Conservation (phyloP, 257 asterid species). For the Vinca minor region DNA sequence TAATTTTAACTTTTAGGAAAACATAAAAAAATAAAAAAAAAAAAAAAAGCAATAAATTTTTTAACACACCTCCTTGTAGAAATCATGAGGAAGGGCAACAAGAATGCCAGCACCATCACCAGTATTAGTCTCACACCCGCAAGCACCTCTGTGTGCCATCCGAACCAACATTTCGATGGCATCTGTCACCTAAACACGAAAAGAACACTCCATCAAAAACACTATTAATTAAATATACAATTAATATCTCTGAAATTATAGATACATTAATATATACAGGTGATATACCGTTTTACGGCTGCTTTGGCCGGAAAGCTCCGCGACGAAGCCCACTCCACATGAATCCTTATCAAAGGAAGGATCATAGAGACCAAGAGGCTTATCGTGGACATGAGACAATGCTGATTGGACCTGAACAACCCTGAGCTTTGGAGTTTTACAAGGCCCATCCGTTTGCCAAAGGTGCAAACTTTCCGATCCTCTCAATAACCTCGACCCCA, state of each 20-base stretch:
- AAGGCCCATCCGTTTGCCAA: constrained; percentile 54
- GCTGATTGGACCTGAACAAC: constrained; percentile 48
- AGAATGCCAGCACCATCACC: constrained; percentile 99
- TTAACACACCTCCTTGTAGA: constrained; percentile 65
- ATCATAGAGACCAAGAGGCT: constrained; percentile 92
- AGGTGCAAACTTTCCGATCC: constrained; percentile 44
- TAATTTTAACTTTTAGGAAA: too few species aligned
- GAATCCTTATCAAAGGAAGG: constrained; percentile 93
- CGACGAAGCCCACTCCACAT: constrained; percentile 97
- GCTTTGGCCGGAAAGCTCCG: constrained; percentile 91
- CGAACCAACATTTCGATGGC: constrained; percentile 93
- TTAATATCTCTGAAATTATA: background rate
- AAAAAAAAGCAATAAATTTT: too few species aligned
- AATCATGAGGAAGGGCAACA: constrained; percentile 84
- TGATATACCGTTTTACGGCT: constrained; percentile 81
- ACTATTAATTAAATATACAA: background rate
- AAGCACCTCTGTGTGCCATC: constrained; percentile 96
- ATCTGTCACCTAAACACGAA: constrained; percentile 65
- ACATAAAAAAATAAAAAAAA: background rate
- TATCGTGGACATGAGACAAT: constrained; percentile 84
- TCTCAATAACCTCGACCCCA: constrained; percentile 37
- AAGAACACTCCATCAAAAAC: background rate
- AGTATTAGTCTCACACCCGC: constrained; percentile 97
- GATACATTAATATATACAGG: background rate
- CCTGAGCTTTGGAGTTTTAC: constrained; percentile 44